Conservation (phyloP, 352 stramenopile species). For the Phytophthora sp. region DNA sequence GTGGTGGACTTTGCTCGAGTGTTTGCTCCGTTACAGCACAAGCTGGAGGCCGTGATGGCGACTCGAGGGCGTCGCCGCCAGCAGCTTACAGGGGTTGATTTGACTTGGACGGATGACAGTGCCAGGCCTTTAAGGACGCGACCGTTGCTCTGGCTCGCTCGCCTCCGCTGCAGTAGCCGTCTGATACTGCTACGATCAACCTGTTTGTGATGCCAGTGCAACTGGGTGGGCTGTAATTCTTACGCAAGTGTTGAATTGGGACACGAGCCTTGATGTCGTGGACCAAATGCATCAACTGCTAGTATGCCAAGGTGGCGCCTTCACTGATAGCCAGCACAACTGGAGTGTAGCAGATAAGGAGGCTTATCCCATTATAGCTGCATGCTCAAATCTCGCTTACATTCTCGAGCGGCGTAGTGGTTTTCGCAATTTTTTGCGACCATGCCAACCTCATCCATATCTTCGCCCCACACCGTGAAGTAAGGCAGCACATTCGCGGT, state of each 20-base stretch:
- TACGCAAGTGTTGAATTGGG: neutral
- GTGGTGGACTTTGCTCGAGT: slow-evolving; percentile 21
- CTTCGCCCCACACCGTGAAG: slow-evolving; percentile 9
- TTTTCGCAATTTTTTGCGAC: slow-evolving; percentile 23
- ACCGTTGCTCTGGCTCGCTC: neutral
- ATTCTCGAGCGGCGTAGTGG: slow-evolving; percentile 7
- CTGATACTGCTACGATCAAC: too few species aligned
- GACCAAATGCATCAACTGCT: neutral
- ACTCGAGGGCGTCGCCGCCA: neutral
- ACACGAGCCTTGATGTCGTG: neutral
- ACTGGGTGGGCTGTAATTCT: neutral
- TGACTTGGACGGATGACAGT: neutral
- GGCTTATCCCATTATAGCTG: slow-evolving; percentile 7
- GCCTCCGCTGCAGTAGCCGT: neutral
- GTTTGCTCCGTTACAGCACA: slow-evolving; percentile 10
- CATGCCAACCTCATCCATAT: slow-evolving; percentile 32
- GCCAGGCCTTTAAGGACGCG: neutral
- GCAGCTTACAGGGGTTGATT: neutral
- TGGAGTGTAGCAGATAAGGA: neutral
- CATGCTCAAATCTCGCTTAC: slow-evolving; percentile 8
- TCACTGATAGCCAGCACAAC: neutral
- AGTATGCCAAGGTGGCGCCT: neutral
- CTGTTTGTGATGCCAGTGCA: neutral
- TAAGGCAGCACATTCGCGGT: slow-evolving; percentile 12
- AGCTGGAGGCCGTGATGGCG: slow-evolving; percentile 9